Conservation (phyloP, 169 alveolate genomes). For the Amoebophrya sp. region DNA sequence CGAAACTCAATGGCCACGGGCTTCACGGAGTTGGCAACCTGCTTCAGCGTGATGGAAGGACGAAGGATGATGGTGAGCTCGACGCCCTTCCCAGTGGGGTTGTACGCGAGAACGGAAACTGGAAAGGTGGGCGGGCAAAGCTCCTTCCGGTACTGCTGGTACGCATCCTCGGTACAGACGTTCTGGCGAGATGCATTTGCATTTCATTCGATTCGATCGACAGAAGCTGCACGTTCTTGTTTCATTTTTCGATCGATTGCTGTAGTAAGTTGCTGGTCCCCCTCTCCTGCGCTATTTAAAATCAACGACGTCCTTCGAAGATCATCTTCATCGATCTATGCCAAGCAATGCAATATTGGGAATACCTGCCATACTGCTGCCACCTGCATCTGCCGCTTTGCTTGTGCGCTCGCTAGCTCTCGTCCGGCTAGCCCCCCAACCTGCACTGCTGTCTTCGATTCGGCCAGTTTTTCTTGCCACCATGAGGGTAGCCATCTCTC, state of each 20-base stretch:
- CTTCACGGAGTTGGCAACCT: not conserved
- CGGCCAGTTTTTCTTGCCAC: too few species aligned
- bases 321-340: too few species aligned
- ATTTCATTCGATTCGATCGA: too few species aligned
- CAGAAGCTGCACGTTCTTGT: too few species aligned
- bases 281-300: too few species aligned
- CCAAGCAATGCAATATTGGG: too few species aligned
- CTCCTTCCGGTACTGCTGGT: not conserved
- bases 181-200: too few species aligned
- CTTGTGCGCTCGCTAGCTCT: not conserved
- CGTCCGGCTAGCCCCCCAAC: not conserved
- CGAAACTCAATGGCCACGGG: not conserved
- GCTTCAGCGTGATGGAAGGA: not conserved
- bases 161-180: not conserved
- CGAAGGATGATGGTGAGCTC: not conserved
- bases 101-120: conserved; percentile 9
- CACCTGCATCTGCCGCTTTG: not conserved
- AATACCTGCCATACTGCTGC: not conserved
- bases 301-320: too few species aligned
- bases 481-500: too few species aligned
- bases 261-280: too few species aligned
- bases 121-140: conserved; percentile 9
- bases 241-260: too few species aligned
- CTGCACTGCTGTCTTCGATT: too few species aligned
- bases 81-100: not conserved